phyloP scores from a whole-genome alignment of 768 basidiomycete species.

The Boletales sp. region DNA sequence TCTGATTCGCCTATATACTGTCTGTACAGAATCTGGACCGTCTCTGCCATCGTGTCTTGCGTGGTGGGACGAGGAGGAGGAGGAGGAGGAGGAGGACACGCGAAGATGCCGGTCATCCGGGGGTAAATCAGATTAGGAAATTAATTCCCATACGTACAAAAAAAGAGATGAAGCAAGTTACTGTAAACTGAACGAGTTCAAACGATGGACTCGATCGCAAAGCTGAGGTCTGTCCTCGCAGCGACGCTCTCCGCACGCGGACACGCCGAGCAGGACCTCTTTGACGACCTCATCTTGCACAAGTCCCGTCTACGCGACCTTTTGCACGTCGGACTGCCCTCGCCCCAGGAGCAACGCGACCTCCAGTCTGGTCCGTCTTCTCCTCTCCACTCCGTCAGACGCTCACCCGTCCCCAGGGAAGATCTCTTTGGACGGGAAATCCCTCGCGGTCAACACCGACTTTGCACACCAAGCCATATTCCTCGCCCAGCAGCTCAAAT shows the following conservation, averaged over 20 bases:
- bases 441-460: slow-evolving; percentile 72
- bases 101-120: neutral
- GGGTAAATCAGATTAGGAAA: neutral
- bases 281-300: slow-evolving; percentile 68
- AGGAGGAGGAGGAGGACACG: neutral
- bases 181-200: too few relatives aligned
- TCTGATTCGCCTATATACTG: slow-evolving; percentile 75
- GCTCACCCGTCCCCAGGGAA: slow-evolving; percentile 50
- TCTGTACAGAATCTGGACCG: slow-evolving; percentile 50
- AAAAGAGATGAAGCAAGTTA: too few relatives aligned
- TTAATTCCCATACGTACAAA: neutral
- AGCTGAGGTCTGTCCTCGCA: slow-evolving; percentile 52
- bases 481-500: slow-evolving; percentile 75
- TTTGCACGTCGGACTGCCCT: slow-evolving; percentile 62
- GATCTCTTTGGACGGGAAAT: slow-evolving; percentile 56
- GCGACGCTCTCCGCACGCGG: slow-evolving; percentile 44
- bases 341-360: slow-evolving; percentile 62
- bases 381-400: neutral
- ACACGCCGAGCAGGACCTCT: slow-evolving; percentile 67
- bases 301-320: slow-evolving; percentile 59
- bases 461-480: slow-evolving; percentile 76
- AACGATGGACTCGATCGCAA: slow-evolving; percentile 59
- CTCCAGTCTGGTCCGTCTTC: slow-evolving; percentile 56
- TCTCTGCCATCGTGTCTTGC: slow-evolving; percentile 26
- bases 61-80: neutral